Evolutionary conservation across 495 filamentous ascomycete species (phyloP), one percentile per base, ranked within the genome.

Genomic region (Clohesyomyces aquaticus): DNA sequence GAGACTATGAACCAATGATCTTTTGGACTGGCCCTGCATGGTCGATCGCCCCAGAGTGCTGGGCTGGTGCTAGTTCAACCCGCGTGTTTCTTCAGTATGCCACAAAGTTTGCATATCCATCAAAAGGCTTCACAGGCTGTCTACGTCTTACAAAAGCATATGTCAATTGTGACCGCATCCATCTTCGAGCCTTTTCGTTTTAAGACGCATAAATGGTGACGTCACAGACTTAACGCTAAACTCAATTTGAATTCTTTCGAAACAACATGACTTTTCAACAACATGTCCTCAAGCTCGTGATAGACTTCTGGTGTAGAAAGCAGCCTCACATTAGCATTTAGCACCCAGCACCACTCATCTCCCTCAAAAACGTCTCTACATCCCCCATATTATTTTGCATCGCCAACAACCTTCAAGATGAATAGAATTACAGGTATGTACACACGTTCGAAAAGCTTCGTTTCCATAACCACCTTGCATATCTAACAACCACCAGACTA

Each of bases 351-450:
- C 4, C 23, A 9, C 32, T 43, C 23, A 6, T 16, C 3, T 43
- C 14, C 11, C 2, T 42, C 23, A n/a, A 8, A 49, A n/a, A n/a
- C n/a, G n/a, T n/a, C n/a, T n/a, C 6, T 12, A 26, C 6, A 4
- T 25, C 23, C 27, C 22, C 12, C 55, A 47, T 2, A 6, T 49
- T 59, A 1, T 21, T 4, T 29, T 26, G 19, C n/a, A n/a, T n/a
- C n/a, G n/a, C n/a, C n/a, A n/a, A n/a, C n/a, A n/a, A n/a, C n/a
- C n/a, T 3, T n/a, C 50, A 63, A 35, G 42, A 63, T 63, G 60
- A 63, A 63, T 41, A 23, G 50, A 21, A 49, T 63, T n/a, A 56
- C 60, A 32, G 60, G 60, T 63, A 38, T 6, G 32, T 38, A 48
- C 21, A 27, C 1, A 8, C 32, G 10, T 9, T 29, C 41, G 22